A percentile compares a stretch with the other conserved stretches of the same genome.
phyloP scores from a whole-genome alignment of 2,329 filamentous ascomycete species.

The Aspergillus fumigatiaffinis region DNA sequence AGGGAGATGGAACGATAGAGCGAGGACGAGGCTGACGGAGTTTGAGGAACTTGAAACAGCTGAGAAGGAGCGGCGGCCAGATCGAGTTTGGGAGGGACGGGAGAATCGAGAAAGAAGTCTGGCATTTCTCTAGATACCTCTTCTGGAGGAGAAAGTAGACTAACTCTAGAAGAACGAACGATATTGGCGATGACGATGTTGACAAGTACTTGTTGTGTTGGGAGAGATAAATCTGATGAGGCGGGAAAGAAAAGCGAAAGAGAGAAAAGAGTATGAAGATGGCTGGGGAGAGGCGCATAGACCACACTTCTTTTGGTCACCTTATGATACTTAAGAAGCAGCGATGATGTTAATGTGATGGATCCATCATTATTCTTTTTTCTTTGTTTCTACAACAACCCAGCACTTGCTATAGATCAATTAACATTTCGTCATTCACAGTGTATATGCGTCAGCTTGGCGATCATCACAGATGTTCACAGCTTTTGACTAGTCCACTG shows the following conservation, averaged over 20 bases:
- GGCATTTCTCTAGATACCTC: slow-evolving; percentile 21
- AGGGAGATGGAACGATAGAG: slow-evolving; percentile 33
- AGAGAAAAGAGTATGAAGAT: slow-evolving; percentile 1
- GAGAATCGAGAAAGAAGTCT: slow-evolving; percentile 32
- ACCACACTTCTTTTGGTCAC: not conserved
- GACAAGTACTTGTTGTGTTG: not conserved
- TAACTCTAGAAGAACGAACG: not conserved
- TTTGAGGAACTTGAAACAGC: slow-evolving; percentile 34
- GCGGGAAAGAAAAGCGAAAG: not conserved
- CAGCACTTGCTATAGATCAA: not conserved
- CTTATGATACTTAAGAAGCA: not conserved
- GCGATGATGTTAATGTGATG: not conserved
- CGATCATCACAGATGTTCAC: slow-evolving; percentile 28
- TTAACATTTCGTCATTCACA: not conserved
- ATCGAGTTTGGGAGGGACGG: slow-evolving; percentile 37
- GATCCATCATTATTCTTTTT: not conserved
- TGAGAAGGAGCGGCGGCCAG: slow-evolving; percentile 35
- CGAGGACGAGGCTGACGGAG: slow-evolving; percentile 35
- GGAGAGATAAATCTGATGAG: not conserved
- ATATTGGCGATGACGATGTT: not conserved
- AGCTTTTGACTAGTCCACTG: slow-evolving; percentile 41
- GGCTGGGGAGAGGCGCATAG: slow-evolving; percentile 3
- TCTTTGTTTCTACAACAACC: not conserved
- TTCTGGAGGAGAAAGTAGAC: not conserved
- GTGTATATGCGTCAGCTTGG: not conserved